Evolutionary conservation across 306 rosid genomes (phyloP).

Genomic region (Quercus variabilis): DNA sequence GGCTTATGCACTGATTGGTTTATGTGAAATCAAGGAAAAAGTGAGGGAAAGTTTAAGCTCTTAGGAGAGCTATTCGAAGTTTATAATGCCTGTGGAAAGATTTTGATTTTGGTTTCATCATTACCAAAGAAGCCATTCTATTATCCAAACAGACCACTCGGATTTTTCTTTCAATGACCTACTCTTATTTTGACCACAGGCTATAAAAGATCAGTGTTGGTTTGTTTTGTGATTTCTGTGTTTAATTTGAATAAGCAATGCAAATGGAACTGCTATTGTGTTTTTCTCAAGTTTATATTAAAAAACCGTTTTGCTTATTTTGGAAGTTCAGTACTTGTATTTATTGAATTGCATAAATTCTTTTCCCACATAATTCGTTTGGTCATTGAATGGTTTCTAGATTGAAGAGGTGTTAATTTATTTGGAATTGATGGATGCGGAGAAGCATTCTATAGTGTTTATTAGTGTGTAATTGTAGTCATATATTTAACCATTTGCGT

Average conservation of each 20-base stretch:
- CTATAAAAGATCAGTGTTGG: not conserved
- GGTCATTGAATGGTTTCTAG: conserved; percentile 15
- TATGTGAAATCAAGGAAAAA: conserved; percentile 9
- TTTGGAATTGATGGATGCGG: conserved; percentile 22
- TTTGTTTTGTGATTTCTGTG: conserved; percentile 19
- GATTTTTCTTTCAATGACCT: not conserved
- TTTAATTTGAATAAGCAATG: conserved; percentile 8
- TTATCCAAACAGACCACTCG: not conserved
- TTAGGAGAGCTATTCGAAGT: conserved; percentile 1
- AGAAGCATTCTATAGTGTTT: conserved; percentile 11
- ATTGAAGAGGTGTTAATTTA: not conserved
- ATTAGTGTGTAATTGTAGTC: not conserved
- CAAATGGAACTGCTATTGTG: not conserved
- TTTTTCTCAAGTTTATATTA: not conserved
- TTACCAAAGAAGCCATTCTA: not conserved
- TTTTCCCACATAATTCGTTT: not conserved
- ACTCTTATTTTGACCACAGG: not conserved
- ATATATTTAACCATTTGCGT: not conserved
- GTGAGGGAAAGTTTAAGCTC: not conserved
- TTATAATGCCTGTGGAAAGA: not conserved
- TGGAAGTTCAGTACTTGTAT: conserved; percentile 12
- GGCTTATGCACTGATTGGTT: conserved; percentile 20
- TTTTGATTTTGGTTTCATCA: conserved; percentile 8
- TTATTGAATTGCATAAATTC: conserved; percentile 13
- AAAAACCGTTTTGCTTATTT: conserved; percentile 19